A percentile compares a stretch with the other conserved stretches of the same genome.
Conservation (phyloP, 306 rosid species). For the Glycine soja region DNA sequence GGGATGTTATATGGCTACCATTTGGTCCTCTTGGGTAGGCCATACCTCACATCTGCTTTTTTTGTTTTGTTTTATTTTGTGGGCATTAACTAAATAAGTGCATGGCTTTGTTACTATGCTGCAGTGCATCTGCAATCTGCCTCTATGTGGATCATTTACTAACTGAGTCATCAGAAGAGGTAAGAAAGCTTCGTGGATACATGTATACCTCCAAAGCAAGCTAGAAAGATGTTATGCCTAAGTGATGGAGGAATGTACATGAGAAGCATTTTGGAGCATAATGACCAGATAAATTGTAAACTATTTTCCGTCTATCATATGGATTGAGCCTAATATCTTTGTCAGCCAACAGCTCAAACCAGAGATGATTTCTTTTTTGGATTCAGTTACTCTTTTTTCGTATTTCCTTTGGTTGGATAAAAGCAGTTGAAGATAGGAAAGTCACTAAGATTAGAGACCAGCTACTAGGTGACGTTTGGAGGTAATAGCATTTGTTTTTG, state of each 20-base stretch:
- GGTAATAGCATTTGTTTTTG: constrained; percentile 39
- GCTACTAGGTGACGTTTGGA: neutral
- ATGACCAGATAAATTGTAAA: constrained; percentile 6
- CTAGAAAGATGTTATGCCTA: constrained; percentile 48
- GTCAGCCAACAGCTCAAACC: constrained; percentile 26
- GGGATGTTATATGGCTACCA: constrained; percentile 95
- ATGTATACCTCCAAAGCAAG: constrained; percentile 84
- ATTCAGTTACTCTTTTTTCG: constrained; percentile 1
- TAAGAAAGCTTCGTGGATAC: constrained; percentile 77
- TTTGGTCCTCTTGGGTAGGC: constrained; percentile 81
- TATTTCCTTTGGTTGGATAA: constrained; percentile 21
- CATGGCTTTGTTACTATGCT: constrained; percentile 34
- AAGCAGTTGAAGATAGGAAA: constrained; percentile 28
- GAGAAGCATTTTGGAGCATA: constrained; percentile 40
- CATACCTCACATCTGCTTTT: neutral
- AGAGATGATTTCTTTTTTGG: constrained; percentile 25
- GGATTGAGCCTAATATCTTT: constrained; percentile 5
- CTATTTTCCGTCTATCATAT: constrained; percentile 20
- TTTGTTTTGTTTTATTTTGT: constrained; percentile 38
- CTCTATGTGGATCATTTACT: constrained; percentile 86
- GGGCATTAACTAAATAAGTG: constrained; percentile 29
- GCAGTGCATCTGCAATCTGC: constrained; percentile 80
- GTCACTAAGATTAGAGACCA: neutral
- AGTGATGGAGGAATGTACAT: constrained; percentile 27
- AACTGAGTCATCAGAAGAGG: constrained; percentile 75